These are phyloP conservation scores for Diphasiastrum complanatum DNA, from an alignment of 83 land plant species.

Conservation along the genomic window DNA sequence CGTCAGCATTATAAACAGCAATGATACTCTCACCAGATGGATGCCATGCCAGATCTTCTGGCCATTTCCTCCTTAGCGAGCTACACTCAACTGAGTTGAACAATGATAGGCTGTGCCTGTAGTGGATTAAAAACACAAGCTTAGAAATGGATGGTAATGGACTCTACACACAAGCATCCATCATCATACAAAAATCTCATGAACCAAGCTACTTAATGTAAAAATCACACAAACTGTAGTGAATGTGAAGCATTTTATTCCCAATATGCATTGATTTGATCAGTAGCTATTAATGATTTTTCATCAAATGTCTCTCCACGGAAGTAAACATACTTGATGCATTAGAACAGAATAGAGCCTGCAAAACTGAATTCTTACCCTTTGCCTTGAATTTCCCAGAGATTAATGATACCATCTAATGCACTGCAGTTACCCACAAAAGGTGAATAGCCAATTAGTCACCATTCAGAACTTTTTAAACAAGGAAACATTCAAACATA, in stretches of 20 bases:
- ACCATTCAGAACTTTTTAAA: too few species aligned
- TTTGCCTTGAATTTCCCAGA: conserved; percentile 71
- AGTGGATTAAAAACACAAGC: neutral
- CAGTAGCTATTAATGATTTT: too few species aligned
- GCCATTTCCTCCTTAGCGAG: conserved; percentile 73
- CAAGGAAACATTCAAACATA: too few species aligned
- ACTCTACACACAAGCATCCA: too few species aligned
- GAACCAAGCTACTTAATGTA: too few species aligned
- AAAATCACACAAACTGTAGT: too few species aligned
- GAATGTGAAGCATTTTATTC: too few species aligned
- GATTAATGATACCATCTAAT: conserved; percentile 76
- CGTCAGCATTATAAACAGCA: conserved; percentile 60
- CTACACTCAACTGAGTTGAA: conserved; percentile 54
- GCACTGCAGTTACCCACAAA: conserved; percentile 68
- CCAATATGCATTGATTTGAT: too few species aligned
- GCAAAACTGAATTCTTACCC: conserved; percentile 37
- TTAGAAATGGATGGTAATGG: neutral
- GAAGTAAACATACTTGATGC: neutral
- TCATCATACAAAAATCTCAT: too few species aligned
- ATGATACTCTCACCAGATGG: conserved; percentile 54
- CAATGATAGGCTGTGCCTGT: conserved; percentile 46
- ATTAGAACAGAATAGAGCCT: neutral
- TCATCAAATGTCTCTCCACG: too few species aligned
- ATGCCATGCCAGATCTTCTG: conserved; percentile 78
- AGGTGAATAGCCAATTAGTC: too few species aligned